These are phyloP conservation scores for Aspergillus sparsus DNA, from an alignment of 495 filamentous ascomycete genomes.

Conservation along the genomic window DNA sequence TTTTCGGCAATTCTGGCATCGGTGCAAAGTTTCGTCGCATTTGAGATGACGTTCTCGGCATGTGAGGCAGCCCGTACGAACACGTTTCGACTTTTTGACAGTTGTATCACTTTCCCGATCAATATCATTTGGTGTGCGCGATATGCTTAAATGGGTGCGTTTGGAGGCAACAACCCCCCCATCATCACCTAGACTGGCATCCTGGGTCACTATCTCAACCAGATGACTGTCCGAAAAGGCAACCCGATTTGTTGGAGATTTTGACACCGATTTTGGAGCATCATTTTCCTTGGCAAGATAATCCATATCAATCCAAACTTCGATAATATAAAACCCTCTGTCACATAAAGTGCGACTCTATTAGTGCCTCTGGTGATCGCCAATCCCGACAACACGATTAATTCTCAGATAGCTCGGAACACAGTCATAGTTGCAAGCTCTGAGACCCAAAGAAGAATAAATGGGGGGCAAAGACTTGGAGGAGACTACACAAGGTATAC, in stretches of 20 bases:
- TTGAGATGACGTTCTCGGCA: conserved; percentile 77
- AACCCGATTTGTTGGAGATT: conserved; percentile 2
- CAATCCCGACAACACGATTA: too few species aligned
- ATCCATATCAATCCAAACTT: conserved; percentile 9
- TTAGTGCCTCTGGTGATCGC: neutral
- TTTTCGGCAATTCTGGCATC: conserved; percentile 87
- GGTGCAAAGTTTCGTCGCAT: conserved; percentile 79
- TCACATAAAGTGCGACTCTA: neutral
- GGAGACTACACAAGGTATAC: too few species aligned
- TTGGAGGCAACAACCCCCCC: conserved; percentile 21
- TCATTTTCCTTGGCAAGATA: conserved; percentile 13
- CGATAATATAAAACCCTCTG: neutral
- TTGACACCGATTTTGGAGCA: conserved; percentile 12
- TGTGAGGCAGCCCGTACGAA: conserved; percentile 76
- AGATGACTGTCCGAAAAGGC: neutral
- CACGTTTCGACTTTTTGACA: conserved; percentile 62
- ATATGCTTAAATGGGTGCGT: conserved; percentile 13
- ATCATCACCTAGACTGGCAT: neutral
- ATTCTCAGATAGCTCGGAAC: too few species aligned
- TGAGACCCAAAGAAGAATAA: too few species aligned
- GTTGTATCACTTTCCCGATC: conserved; percentile 31
- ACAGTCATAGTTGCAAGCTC: too few species aligned
- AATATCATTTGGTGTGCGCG: conserved; percentile 20
- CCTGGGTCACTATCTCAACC: conserved; percentile 4
- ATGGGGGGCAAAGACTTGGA: too few species aligned